Evolutionary conservation across 345 rosid genomes (phyloP).

Genomic region (Adansonia digitata): DNA sequence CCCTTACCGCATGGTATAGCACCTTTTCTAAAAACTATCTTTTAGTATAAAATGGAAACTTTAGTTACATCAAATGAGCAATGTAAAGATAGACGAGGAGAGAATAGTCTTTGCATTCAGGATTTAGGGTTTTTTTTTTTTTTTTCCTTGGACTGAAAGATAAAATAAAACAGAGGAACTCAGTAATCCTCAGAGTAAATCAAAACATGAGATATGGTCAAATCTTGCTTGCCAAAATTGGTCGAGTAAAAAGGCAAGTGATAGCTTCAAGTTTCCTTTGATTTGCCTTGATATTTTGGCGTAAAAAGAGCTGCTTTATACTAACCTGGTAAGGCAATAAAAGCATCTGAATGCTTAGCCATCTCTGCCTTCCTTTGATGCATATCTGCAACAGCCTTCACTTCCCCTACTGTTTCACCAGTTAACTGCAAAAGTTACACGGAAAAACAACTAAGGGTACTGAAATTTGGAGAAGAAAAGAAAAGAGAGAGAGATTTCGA

Average conservation of each 20-base stretch:
- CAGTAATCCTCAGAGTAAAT: slow-evolving; percentile 7
- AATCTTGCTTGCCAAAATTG: slow-evolving; percentile 15
- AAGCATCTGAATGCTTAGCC: slow-evolving; percentile 99
- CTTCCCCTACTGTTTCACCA: slow-evolving; percentile 99
- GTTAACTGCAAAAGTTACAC: slow-evolving; percentile 65
- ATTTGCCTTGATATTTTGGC: slow-evolving; percentile 19
- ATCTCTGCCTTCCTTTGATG: slow-evolving; percentile 99
- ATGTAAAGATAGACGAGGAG: neutral
- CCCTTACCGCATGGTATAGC: neutral
- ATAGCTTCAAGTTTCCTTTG: slow-evolving; percentile 7
- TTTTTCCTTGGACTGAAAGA: neutral
- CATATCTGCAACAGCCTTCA: slow-evolving; percentile 99
- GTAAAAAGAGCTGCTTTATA: slow-evolving; percentile 19
- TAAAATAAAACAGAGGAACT: slow-evolving; percentile 12
- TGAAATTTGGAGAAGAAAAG: neutral
- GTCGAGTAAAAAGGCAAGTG: slow-evolving; percentile 21
- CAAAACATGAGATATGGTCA: slow-evolving; percentile 14
- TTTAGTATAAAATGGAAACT: neutral
- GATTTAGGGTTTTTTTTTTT: neutral
- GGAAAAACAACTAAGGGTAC: slow-evolving; percentile 12
- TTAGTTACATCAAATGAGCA: neutral
- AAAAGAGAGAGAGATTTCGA: slow-evolving; percentile 18
- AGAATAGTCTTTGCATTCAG: neutral
- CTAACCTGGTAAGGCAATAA: slow-evolving; percentile 99
- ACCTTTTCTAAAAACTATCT: neutral